Evolutionary conservation across 2,329 filamentous ascomycete genomes (phyloP), one percentile per base, ranked within the genome.

Genomic region (Alternaria brassicae): DNA sequence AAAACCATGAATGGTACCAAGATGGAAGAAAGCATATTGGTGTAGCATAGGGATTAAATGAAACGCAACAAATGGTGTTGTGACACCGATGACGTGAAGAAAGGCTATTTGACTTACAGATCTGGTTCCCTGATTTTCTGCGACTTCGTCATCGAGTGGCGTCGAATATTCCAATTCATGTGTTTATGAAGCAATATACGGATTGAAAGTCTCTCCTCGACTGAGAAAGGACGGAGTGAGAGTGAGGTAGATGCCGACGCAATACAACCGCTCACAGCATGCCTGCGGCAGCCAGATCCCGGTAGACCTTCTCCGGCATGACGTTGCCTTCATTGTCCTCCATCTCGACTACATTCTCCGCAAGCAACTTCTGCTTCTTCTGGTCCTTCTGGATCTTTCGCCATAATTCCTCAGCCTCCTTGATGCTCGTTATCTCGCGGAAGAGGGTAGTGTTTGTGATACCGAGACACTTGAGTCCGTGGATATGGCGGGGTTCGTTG

Each of bases 241-340:
- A 19, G 15, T 7, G 19, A 5, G 9, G 19, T 34, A 12, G 0
- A 8, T 47, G 28, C 30, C 28, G 32, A 53, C 10, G 39, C 21
- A 27, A 27, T 1, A 0, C 5, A 8, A 4, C 13, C 12, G 21
- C 55, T 72, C 60, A 77, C 5, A 77, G 65, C 73, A 97, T 83
- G 32, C 94, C 94, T 77, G 96, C 92, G 81, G 96, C 96, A 79
- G 92, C 91, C 79, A 98, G 80, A 84, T 99, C 95, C 67, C 93
- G 89, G 78, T 97, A 99, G 54, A 99, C 94, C 84, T 97, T 96
- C 81, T 97, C 93, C 0, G 96, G 95, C 95, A 99, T 99, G 57
- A 99, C 95, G 72, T 99, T 98, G 45, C 95, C 95, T 76, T 96
- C 91, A 0, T 88, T 91, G 78, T 99, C 95, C 83, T 99, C 95